Base-by-base conservation (phyloP, 2,329 filamentous ascomycete species). In the Aspergillus tubingensis region DNA sequence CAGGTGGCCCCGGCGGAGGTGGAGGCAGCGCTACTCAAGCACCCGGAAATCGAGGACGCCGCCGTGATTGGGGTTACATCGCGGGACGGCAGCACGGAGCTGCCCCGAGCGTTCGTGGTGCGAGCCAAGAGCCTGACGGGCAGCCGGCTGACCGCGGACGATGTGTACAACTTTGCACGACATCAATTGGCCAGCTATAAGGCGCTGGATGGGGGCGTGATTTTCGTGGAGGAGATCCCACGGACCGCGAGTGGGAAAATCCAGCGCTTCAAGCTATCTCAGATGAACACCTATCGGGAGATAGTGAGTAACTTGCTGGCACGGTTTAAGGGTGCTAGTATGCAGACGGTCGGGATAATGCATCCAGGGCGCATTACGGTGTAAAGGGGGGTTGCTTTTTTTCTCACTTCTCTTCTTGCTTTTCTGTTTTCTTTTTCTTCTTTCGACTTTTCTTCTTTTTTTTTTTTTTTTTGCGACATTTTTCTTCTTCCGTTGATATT, bases 221-320 rank as follows among this genome's bases (percentile, higher is more conserved):
- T 78, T 21, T 83, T 83, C 56, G 76, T 83, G 13, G 77, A 81
- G 48, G 70, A 77, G 27, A 81, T 84, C 36, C 81, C 82, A 4
- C 79, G 80, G 50, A 80, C 79, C 2, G 72, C 80, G 0, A 81
- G 80, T 59, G 82, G 82, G 13, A 84, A 84, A 70, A 81, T 83
- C 53, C 73, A 80, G 60, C 72, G 78, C 7, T 77, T 76, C 68
- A 76, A 72, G 59, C 67, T 78, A 25, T 64, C 72, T 2, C 73
- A 77, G 65, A 76, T 77, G 74, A 76, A 77, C 58, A 63, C 69
- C 10, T 77, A 77, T 59, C 69, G 75, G 2, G 73, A 76, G 43
- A 73, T 77, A 60, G 68, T 77, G 10, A 67, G 71, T 3, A 74
- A 70, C 5, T 62, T 76, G 6, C 60, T 75, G 6, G 65, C 67